Evolutionary conservation across 108 stramenopile genomes (phyloP).

Genomic region (Fistulifera pelliculosa): DNA sequence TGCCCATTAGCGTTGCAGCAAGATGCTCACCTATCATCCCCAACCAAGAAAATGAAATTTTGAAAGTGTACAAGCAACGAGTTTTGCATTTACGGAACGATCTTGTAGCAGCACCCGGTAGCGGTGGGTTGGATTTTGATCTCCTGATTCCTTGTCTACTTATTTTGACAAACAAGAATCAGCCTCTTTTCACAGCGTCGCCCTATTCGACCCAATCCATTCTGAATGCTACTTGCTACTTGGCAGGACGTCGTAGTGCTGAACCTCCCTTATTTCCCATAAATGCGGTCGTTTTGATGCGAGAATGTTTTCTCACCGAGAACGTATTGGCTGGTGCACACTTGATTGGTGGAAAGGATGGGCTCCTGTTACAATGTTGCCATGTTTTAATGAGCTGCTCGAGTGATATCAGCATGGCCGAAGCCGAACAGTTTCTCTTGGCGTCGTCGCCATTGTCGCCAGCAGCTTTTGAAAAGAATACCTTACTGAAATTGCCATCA

Average conservation of each 20-base stretch:
- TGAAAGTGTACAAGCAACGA: conserved; percentile 13
- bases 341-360: conserved; percentile 65
- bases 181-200: neutral
- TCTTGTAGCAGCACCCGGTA: conserved; percentile 15
- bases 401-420: conserved; percentile 43
- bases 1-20: conserved; percentile 8
- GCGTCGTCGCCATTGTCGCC: no score
- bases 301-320: conserved; percentile 47
- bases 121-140: conserved; percentile 65
- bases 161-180: conserved; percentile 32
- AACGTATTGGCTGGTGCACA: conserved; percentile 70
- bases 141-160: conserved; percentile 61
- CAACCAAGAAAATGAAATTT: neutral
- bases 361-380: conserved; percentile 57
- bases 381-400: conserved; percentile 38
- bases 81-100: conserved; percentile 4
- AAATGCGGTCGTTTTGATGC: conserved; percentile 47
- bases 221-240: conserved; percentile 59
- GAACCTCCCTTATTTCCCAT: conserved; percentile 39
- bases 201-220: conserved; percentile 44
- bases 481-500: neutral
- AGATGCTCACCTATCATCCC: neutral
- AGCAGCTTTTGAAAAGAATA: conserved; percentile 18
- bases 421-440: conserved; percentile 50
- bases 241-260: conserved; percentile 41